phyloP scores from a whole-genome alignment of 2,329 filamentous ascomycete genomes.

The Alternaria panax region DNA sequence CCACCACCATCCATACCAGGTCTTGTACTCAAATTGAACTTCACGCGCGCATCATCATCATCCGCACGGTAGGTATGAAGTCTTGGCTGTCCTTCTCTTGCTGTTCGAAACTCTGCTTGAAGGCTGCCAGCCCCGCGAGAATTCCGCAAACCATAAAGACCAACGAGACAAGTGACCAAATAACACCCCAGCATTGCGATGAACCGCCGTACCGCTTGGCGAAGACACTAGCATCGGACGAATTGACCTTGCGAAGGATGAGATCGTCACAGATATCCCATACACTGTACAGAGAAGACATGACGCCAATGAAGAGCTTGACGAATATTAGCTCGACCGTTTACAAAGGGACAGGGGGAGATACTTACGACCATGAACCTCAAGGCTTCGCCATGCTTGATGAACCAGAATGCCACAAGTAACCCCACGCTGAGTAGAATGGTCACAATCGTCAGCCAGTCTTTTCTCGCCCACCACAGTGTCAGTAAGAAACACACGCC shows the following conservation, averaged over 20 bases:
- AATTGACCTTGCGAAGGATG: constrained; percentile 81
- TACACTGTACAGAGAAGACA: constrained; percentile 80
- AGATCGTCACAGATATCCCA: constrained; percentile 89
- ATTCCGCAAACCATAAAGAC: constrained; percentile 76
- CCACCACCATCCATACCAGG: background rate
- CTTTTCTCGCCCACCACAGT: constrained; percentile 79
- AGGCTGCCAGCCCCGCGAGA: constrained; percentile 77
- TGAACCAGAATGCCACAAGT: constrained; percentile 80
- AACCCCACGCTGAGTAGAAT: constrained; percentile 74
- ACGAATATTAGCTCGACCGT: background rate
- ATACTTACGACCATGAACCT: constrained; percentile 71
- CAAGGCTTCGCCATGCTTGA: constrained; percentile 75
- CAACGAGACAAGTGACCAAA: constrained; percentile 78
- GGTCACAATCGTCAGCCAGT: constrained; percentile 79
- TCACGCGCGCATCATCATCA: constrained; percentile 32
- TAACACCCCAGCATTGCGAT: constrained; percentile 80
- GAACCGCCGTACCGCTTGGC: constrained; percentile 80
- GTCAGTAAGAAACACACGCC: constrained; percentile 79
- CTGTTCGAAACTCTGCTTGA: constrained; percentile 72
- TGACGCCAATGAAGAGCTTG: constrained; percentile 79
- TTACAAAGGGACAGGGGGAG: background rate
- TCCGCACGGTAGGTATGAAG: constrained; percentile 63
- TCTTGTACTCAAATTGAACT: background rate
- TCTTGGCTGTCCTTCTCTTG: constrained; percentile 73
- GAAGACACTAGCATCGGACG: constrained; percentile 80